phyloP scores from a whole-genome alignment of 1,139 yeast species.

The Petasospora fabianii region DNA sequence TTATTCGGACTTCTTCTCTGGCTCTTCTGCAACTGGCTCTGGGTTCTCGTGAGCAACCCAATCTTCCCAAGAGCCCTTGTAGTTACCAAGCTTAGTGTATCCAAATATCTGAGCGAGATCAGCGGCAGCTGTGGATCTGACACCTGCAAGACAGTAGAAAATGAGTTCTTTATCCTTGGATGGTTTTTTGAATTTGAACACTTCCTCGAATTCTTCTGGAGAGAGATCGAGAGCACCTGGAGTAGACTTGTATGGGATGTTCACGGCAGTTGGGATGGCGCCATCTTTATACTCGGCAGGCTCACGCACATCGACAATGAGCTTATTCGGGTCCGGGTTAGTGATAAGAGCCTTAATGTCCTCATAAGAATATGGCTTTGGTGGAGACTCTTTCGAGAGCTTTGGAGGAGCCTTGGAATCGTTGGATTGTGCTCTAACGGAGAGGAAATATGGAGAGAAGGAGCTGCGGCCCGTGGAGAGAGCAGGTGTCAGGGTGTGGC shows the following conservation, averaged over 20 bases:
- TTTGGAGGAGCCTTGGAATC: constrained; percentile 12
- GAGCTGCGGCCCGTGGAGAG: not conserved
- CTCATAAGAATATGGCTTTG: constrained; percentile 53
- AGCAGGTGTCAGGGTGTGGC: not conserved
- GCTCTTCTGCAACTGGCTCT: constrained; percentile 4
- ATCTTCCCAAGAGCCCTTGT: constrained; percentile 81
- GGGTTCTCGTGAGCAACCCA: constrained; percentile 47
- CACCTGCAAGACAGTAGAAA: constrained; percentile 91
- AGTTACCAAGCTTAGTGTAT: constrained; percentile 71
- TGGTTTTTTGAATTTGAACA: constrained; percentile 87
- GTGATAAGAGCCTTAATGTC: constrained; percentile 48
- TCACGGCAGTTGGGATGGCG: constrained; percentile 77
- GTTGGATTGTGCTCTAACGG: constrained; percentile 16
- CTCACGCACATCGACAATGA: constrained; percentile 87
- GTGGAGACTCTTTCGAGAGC: constrained; percentile 31
- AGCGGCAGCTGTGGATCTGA: constrained; percentile 87
- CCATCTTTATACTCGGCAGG: constrained; percentile 75
- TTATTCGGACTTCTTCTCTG: constrained; percentile 4
- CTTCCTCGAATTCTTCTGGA: constrained; percentile 72
- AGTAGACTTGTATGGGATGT: constrained; percentile 84
- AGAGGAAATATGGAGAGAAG: not conserved
- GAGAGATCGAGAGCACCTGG: constrained; percentile 91
- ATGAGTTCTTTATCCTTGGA: constrained; percentile 64
- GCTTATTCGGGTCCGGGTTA: constrained; percentile 39
- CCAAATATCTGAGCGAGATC: constrained; percentile 90